Evolutionary conservation across 345 rosid genomes (phyloP), one percentile per base, ranked within the genome.

Genomic region (Gossypium mustelinum): DNA sequence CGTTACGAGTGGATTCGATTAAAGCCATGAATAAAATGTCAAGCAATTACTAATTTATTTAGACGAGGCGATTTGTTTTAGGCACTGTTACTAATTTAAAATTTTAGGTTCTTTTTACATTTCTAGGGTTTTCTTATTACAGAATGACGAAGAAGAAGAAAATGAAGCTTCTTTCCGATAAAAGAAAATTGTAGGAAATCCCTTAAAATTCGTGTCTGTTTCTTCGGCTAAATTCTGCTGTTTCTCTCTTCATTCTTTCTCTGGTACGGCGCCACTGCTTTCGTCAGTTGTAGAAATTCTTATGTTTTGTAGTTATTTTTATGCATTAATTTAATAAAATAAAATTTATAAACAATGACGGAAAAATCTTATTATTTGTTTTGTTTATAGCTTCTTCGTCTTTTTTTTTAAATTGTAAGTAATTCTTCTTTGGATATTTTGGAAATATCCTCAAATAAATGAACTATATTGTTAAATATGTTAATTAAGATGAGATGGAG

Each of bases 1-100:
- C 89, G 92, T 47, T 88, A 84, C 85, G 82, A 89, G 82, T 91
- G 97, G 94, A 75, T 86, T 51, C 79, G 79, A 58, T 47, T 86
- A 76, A 81, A 79, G 51, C 84, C 80, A 59, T 84, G 73, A 88
- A 24, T 73, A 70, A 24, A 60, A 77, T 27, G 72, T 22, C 68
- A 39, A 57, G 3, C 18, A 45, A 22, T 8, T 13, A 64, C 41
- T 64, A 39, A 64, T 34, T 34, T 62, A 16, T 62, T 62, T 29
- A 62, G 44, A 55, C 25, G 13, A 4, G 57, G 13, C 2, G 13
- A 50, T 61, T 51, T 72, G 70, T 66, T 69, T 64, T 72, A 81
- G 81, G 79, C 70, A 65, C 65, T 50, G 8, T 25, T 47, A 50
- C 45, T 29, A 54, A 66, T 75, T 73, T 24, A 41, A 66, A 45